Conservation (phyloP, 257 asterid species). For the Gentiana straminea region DNA sequence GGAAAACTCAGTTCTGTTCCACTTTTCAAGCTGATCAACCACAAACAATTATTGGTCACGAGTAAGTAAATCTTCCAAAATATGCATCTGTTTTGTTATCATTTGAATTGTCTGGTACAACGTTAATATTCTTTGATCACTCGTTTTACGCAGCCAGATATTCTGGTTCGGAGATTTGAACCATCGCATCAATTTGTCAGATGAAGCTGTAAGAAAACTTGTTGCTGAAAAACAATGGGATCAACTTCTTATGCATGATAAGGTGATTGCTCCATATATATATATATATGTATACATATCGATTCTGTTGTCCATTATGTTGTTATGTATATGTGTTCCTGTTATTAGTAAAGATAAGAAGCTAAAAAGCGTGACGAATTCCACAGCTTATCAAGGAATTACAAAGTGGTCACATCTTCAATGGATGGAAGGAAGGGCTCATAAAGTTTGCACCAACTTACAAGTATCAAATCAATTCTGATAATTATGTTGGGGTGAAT, state of each 20-base stretch:
- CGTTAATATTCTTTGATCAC: no score
- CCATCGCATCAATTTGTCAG: slow-evolving; percentile 60
- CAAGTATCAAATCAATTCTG: slow-evolving; percentile 64
- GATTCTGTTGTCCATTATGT: no score
- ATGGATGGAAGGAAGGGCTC: slow-evolving; percentile 82
- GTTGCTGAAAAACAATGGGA: slow-evolving; percentile 57
- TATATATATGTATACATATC: background rate
- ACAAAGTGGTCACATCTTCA: slow-evolving; percentile 56
- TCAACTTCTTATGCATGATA: slow-evolving; percentile 60
- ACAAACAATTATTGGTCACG: slow-evolving; percentile 75
- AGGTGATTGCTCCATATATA: slow-evolving; percentile 24
- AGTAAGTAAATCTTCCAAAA: slow-evolving; percentile 33
- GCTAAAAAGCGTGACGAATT: slow-evolving; percentile 9
- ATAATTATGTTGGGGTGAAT: slow-evolving; percentile 49
- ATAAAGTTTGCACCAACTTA: slow-evolving; percentile 88
- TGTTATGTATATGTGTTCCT: no score
- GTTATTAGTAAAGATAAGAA: background rate
- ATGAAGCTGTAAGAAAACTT: slow-evolving; percentile 54
- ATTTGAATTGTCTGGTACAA: no score
- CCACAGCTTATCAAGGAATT: slow-evolving; percentile 62
- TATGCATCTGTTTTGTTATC: no score
- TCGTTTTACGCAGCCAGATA: slow-evolving; percentile 48
- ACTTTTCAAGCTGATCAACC: slow-evolving; percentile 60
- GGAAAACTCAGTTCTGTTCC: slow-evolving; percentile 64
- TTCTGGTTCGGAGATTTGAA: slow-evolving; percentile 94